Conservation (phyloP, 306 rosid genomes). For the Trichosanthes cucumerina region DNA sequence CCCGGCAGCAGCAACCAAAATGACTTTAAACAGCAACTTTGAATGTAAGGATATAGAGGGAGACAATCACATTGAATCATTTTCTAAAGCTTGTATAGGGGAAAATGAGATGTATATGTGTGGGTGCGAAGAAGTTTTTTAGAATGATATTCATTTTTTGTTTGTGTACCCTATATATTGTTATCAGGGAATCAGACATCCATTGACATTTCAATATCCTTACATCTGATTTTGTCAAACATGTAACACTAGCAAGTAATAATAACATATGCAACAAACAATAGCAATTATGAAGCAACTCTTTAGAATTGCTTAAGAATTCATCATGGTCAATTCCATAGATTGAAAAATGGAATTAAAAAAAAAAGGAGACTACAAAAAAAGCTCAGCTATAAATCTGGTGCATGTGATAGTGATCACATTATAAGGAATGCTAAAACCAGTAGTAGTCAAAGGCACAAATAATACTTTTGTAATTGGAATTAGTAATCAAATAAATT, state of each 20-base stretch:
- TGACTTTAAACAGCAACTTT: slow-evolving; percentile 41
- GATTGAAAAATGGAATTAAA: neutral
- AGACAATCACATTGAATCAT: slow-evolving; percentile 32
- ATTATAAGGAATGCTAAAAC: slow-evolving; percentile 94
- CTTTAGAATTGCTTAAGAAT: neutral
- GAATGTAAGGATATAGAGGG: slow-evolving; percentile 29
- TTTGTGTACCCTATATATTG: neutral
- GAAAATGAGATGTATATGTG: too few species aligned
- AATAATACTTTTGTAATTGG: slow-evolving; percentile 59
- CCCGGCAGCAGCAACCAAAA: slow-evolving; percentile 56
- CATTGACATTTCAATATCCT: neutral
- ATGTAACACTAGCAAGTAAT: neutral
- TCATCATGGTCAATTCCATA: neutral
- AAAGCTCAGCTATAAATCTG: slow-evolving; percentile 20
- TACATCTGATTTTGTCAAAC: neutral
- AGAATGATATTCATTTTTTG: too few species aligned
- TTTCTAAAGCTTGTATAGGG: slow-evolving; percentile 18
- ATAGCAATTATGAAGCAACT: too few species aligned
- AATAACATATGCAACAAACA: neutral
- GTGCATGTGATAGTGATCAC: slow-evolving; percentile 92
- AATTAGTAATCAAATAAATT: neutral
- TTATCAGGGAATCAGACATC: neutral
- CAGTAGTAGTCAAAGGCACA: slow-evolving; percentile 87
- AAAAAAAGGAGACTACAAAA: neutral
- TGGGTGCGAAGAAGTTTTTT: too few species aligned